Evolutionary conservation across 305 asterid species (phyloP).

Genomic region (Plantago coronopus): DNA sequence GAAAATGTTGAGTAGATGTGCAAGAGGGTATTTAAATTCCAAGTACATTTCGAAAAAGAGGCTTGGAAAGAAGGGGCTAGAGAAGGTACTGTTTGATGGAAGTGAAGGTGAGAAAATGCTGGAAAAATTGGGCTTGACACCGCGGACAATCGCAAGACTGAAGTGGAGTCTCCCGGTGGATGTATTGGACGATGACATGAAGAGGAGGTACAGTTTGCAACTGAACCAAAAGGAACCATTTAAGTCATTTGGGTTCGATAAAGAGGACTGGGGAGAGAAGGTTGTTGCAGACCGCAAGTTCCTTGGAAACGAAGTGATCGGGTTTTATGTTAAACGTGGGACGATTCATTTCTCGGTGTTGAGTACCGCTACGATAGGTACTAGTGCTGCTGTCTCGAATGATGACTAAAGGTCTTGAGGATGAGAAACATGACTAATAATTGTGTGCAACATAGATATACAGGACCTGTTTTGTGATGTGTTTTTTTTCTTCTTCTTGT

Average conservation of each 20-base stretch:
- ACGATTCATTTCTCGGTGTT: constrained; percentile 10
- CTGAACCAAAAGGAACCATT: constrained; percentile 2
- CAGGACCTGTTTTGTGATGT: no score
- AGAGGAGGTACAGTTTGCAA: neutral
- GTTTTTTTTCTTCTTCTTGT: no score
- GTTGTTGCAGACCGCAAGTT: constrained; percentile 1
- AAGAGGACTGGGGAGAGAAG: constrained; percentile 5
- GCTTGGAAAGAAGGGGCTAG: constrained; percentile 5
- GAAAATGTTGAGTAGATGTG: neutral
- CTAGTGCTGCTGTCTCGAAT: no score
- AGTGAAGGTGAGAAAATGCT: constrained; percentile 3
- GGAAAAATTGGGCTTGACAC: constrained; percentile 3
- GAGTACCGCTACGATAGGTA: neutral
- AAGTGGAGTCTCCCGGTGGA: neutral
- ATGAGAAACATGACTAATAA: neutral
- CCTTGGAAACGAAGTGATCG: constrained; percentile 12
- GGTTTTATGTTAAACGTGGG: neutral
- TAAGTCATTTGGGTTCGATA: constrained; percentile 2
- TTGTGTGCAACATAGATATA: neutral
- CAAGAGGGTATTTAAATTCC: neutral
- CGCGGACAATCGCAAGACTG: neutral
- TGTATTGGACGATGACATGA: constrained; percentile 4
- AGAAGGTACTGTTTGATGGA: constrained; percentile 8
- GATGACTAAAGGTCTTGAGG: neutral
- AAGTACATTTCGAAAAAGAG: constrained; percentile 1